Percentiles rank a stretch among this genome's conserved stretches.
phyloP scores from a whole-genome alignment of 495 filamentous ascomycete genomes.

The Podospora pseudocomata region DNA sequence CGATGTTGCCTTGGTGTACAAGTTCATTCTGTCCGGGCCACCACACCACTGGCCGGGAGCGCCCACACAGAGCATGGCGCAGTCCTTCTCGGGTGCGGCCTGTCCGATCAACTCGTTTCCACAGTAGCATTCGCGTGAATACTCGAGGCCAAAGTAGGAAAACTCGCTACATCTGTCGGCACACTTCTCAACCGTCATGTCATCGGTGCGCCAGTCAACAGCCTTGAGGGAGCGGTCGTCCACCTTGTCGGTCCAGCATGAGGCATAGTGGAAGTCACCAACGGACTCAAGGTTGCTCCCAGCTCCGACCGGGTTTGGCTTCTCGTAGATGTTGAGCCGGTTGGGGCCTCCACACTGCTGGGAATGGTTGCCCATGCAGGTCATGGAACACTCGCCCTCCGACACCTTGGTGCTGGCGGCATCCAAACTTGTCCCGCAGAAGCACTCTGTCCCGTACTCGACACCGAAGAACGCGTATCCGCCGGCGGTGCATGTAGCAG shows the following conservation, averaged over 20 bases:
- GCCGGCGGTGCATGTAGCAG: constrained; percentile 12
- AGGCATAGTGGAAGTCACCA: constrained; percentile 26
- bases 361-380: constrained; percentile 2
- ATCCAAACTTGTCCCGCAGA: constrained; percentile 15
- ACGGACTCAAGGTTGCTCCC: constrained; percentile 26
- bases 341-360: constrained; percentile 12
- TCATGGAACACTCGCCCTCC: constrained; percentile 15
- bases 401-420: not conserved
- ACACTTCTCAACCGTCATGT: constrained; percentile 35
- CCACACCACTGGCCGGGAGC: constrained; percentile 12
- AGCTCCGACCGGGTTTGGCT: constrained; percentile 3
- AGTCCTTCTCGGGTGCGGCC: constrained; percentile 9
- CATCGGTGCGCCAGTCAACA: constrained; percentile 12
- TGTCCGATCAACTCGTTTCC: constrained; percentile 11
- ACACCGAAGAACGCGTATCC: constrained; percentile 18
- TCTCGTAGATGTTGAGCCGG: constrained; percentile 19
- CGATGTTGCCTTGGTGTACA: constrained; percentile 5
- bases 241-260: constrained; percentile 37
- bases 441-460: constrained; percentile 22
- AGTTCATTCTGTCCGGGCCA: constrained; percentile 2
- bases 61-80: constrained; percentile 12
- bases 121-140: constrained; percentile 16
- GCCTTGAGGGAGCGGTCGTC: constrained; percentile 24
- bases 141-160: constrained; percentile 15
- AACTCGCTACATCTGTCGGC: constrained; percentile 26